Evolutionary conservation across 148 eudicot genomes (phyloP), one percentile per base, ranked within the genome.

Genomic region (Chenopodium berlandieri): DNA sequence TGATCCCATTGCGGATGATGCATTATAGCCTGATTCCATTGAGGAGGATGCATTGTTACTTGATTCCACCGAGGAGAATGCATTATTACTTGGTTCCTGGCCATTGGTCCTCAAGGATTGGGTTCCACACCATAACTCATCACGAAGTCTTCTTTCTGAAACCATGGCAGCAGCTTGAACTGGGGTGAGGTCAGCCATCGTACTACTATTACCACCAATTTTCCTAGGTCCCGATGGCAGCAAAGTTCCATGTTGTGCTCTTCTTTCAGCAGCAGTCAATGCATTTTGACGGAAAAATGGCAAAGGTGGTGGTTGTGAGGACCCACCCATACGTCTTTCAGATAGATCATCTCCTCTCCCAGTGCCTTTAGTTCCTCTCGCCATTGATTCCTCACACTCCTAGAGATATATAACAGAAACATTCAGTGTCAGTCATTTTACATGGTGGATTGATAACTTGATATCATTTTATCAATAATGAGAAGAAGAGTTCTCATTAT

Each of bases 81-180:
- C 79, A 78, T 4, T 80, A 71, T 7, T 82, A 82, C 88, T 86
- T 80, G 71, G 85, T 77, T 84, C 90, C 14, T 65, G 88, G 63
- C 87, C 86, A 72, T n/a, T 73, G 50, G 77, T 81, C 77, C 83
- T 89, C 3, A 56, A 30, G 11, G 77, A 37, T 68, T 46, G 60
- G 31, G 94, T 88, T 32, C 89, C 94, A 90, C 99, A 95, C 99
- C 99, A 95, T 58, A 94, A 69, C 22, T 95, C 94, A 86, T 95
- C 99, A 68, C 83, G 94, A 48, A 92, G 82, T 88, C 99, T 93
- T 90, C 99, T 90, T 84, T 94, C 97, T 31, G 99, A 95, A 86
- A 97, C 99, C 99, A 95, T 93, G 63, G 97, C 99, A 85, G 99
- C 97, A 84, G 99, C 99, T 91, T 94, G 97, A 31, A 86, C 84